Conservation (phyloP, 2,329 filamentous ascomycete species). For the Xenoacremonium recifei region DNA sequence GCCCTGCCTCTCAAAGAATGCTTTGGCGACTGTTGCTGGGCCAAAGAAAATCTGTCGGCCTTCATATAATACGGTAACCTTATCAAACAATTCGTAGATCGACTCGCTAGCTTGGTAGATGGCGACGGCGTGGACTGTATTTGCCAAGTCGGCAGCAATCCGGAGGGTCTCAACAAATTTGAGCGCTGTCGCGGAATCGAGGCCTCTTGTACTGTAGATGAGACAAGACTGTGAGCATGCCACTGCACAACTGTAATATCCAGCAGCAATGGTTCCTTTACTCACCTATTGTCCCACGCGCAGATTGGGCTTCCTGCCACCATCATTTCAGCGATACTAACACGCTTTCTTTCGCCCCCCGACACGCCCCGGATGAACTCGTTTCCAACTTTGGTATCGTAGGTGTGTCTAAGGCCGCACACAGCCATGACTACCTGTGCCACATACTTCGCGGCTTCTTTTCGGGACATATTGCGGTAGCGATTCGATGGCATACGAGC, state of each 20-base stretch:
- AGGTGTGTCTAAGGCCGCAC: slow-evolving; percentile 72
- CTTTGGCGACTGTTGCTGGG: slow-evolving; percentile 49
- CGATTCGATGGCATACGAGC: slow-evolving; percentile 12
- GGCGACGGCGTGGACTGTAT: slow-evolving; percentile 14
- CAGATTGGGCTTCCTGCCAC: slow-evolving; percentile 46
- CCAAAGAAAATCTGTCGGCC: slow-evolving; percentile 67
- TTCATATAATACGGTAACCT: slow-evolving; percentile 64
- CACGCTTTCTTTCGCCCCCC: slow-evolving; percentile 74
- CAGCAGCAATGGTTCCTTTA: too few species aligned
- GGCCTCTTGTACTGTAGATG: slow-evolving; percentile 18
- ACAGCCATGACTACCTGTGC: slow-evolving; percentile 60
- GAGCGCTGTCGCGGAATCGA: slow-evolving; percentile 22
- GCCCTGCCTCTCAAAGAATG: slow-evolving; percentile 60
- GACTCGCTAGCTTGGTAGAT: slow-evolving; percentile 61
- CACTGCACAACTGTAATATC: too few species aligned
- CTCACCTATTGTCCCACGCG: slow-evolving; percentile 25
- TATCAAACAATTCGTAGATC: slow-evolving; percentile 58
- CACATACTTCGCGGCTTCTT: slow-evolving; percentile 39
- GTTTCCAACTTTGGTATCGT: slow-evolving; percentile 69
- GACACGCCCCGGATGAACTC: slow-evolving; percentile 67
- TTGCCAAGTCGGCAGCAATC: slow-evolving; percentile 10
- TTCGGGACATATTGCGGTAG: slow-evolving; percentile 3
- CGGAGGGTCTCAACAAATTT: slow-evolving; percentile 19
- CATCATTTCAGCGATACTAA: slow-evolving; percentile 70
- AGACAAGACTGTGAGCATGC: too few species aligned